phyloP scores from a whole-genome alignment of 2,329 filamentous ascomycete species.

The Monilinia laxa region DNA sequence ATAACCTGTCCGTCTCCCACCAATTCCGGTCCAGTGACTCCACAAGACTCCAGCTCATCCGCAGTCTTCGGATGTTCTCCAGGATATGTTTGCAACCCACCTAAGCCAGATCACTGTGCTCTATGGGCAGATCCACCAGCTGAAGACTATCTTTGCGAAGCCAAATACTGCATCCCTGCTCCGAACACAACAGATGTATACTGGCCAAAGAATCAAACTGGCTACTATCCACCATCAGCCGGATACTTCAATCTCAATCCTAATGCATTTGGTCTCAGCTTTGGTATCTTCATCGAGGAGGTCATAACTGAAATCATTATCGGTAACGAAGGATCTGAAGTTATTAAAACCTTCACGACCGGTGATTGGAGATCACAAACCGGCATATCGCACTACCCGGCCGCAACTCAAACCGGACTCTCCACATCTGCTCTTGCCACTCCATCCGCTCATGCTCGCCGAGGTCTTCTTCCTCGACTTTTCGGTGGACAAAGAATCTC shows the following conservation, averaged over 20 bases:
- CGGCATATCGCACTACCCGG: slow-evolving; percentile 45
- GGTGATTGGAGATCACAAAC: slow-evolving; percentile 57
- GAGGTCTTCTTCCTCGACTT: not conserved
- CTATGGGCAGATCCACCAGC: slow-evolving; percentile 45
- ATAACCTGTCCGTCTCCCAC: slow-evolving; percentile 34
- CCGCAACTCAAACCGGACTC: slow-evolving; percentile 17
- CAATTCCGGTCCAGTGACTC: slow-evolving; percentile 30
- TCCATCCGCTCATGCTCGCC: not conserved
- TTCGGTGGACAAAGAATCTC: not conserved
- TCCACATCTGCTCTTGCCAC: slow-evolving; percentile 15
- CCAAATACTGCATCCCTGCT: slow-evolving; percentile 43
- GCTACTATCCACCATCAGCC: slow-evolving; percentile 52
- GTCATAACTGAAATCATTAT: slow-evolving; percentile 41
- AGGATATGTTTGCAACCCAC: slow-evolving; percentile 45
- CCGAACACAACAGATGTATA: slow-evolving; percentile 36
- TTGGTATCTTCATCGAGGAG: slow-evolving; percentile 57
- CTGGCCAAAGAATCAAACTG: slow-evolving; percentile 49
- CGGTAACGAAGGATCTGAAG: slow-evolving; percentile 24
- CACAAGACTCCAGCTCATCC: slow-evolving; percentile 33
- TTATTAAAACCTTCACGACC: slow-evolving; percentile 48
- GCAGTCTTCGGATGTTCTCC: slow-evolving; percentile 47
- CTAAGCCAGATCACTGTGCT: slow-evolving; percentile 43
- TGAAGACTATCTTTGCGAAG: slow-evolving; percentile 43
- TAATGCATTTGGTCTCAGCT: slow-evolving; percentile 59
- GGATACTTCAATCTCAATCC: slow-evolving; percentile 68